Conservation (phyloP, 306 rosid genomes). For the Glycine tomentella region DNA sequence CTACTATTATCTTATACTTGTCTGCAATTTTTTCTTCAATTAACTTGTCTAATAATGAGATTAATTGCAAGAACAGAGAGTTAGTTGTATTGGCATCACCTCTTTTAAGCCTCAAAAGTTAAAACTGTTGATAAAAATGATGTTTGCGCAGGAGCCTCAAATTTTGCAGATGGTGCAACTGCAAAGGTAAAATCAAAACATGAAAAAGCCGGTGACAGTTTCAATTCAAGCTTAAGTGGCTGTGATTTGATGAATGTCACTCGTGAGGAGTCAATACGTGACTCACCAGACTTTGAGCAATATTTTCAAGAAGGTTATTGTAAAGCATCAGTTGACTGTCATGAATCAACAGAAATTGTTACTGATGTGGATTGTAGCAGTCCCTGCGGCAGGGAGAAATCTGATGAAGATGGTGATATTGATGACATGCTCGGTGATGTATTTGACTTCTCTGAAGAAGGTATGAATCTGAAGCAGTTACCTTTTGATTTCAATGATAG, state of each 20-base stretch:
- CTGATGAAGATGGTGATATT: conserved; percentile 74
- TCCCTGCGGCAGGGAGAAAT: conserved; percentile 78
- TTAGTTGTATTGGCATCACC: conserved; percentile 53
- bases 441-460: conserved; percentile 93
- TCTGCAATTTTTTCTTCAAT: conserved; percentile 46
- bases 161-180: conserved; percentile 57
- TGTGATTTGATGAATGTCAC: conserved; percentile 67
- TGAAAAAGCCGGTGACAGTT: conserved; percentile 56
- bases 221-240: conserved; percentile 67
- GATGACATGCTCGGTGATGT: conserved; percentile 87
- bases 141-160: conserved; percentile 53
- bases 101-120: conserved; percentile 44
- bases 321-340: conserved; percentile 64
- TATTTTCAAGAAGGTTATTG: conserved; percentile 86
- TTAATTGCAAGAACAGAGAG: conserved; percentile 52
- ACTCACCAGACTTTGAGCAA: conserved; percentile 70
- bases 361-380: conserved; percentile 74
- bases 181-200: conserved; percentile 57
- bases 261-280: conserved; percentile 68
- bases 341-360: conserved; percentile 62
- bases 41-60: conserved; percentile 52
- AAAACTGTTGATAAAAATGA: conserved; percentile 48
- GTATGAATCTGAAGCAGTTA: conserved; percentile 51
- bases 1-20: conserved; percentile 42
- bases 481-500: conserved; percentile 33